These are phyloP conservation scores for Yarrowia sp. DNA, from an alignment of 805 yeast species.

Conservation along the genomic window DNA sequence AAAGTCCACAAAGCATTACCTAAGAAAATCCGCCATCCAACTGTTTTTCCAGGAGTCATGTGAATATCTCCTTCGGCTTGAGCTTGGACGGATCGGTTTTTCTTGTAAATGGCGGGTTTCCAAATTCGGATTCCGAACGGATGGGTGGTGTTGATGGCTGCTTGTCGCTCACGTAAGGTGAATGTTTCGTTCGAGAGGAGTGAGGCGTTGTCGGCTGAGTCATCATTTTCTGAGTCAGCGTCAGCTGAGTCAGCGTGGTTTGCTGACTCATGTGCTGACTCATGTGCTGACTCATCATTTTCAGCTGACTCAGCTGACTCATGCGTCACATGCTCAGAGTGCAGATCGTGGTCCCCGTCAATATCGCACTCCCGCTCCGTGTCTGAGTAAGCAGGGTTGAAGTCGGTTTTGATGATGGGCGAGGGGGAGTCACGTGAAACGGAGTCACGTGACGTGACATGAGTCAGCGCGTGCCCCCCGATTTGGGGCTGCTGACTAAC, in stretches of 20 bases:
- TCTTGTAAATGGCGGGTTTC: slow-evolving; percentile 97
- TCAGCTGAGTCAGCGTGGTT: slow-evolving; percentile 26
- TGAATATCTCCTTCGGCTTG: slow-evolving; percentile 94
- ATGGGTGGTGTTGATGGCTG: slow-evolving; percentile 93
- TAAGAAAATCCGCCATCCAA: slow-evolving; percentile 59
- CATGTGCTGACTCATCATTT: background rate
- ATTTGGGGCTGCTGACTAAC: no score
- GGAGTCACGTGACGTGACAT: slow-evolving; percentile 1
- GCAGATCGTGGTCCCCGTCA: background rate
- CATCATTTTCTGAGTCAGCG: slow-evolving; percentile 38
- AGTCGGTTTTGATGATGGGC: background rate
- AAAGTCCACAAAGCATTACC: slow-evolving; percentile 73
- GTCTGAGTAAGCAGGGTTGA: slow-evolving; percentile 2
- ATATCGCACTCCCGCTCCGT: background rate
- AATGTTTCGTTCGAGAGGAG: slow-evolving; percentile 64
- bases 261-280: background rate
- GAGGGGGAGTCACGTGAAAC: background rate
- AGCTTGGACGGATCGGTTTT: slow-evolving; percentile 83
- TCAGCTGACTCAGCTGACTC: background rate
- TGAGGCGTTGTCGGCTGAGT: slow-evolving; percentile 31
- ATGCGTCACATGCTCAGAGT: background rate
- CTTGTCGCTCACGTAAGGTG: slow-evolving; percentile 88
- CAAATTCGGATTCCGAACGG: slow-evolving; percentile 98
- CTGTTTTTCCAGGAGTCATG: slow-evolving; percentile 55
- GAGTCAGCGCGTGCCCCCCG: background rate